These are phyloP conservation scores for Trichocladium antarcticum DNA, from an alignment of 495 filamentous ascomycete species.

Conservation along the genomic window DNA sequence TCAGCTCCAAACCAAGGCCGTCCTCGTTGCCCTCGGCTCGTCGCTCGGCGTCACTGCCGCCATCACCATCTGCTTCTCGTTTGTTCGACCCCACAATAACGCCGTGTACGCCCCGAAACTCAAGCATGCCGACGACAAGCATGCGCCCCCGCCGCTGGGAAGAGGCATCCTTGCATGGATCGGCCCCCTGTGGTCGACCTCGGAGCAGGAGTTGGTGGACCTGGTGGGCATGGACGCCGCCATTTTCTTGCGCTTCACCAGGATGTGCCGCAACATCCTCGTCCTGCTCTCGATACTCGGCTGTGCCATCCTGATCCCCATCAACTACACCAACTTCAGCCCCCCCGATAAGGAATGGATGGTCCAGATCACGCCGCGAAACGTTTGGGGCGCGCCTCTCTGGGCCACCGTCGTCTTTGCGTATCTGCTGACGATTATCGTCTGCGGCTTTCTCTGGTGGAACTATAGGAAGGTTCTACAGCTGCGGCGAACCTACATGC, in stretches of 20 bases:
- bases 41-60: constrained; percentile 62
- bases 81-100: constrained; percentile 80
- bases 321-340: constrained; percentile 52
- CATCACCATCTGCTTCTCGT: constrained; percentile 70
- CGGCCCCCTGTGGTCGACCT: constrained; percentile 59
- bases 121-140: constrained; percentile 84
- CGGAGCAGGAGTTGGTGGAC: constrained; percentile 63
- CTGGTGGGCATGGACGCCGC: constrained; percentile 82
- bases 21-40: constrained; percentile 71
- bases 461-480: constrained; percentile 67
- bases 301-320: constrained; percentile 68
- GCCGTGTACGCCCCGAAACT: constrained; percentile 90
- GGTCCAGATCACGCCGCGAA: constrained; percentile 42
- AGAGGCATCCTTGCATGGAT: constrained; percentile 83
- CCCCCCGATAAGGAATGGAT: constrained; percentile 43
- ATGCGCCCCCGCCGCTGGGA: constrained; percentile 81
- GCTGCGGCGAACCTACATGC: constrained; percentile 68
- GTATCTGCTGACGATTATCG: constrained; percentile 63
- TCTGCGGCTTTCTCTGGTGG: constrained; percentile 76
- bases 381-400: constrained; percentile 45
- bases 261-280: constrained; percentile 91
- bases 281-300: constrained; percentile 60
- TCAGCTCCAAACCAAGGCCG: constrained; percentile 34
- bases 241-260: constrained; percentile 76
- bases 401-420: constrained; percentile 80